These are phyloP conservation scores for Botrytis galanthina DNA, from an alignment of 2,329 filamentous ascomycete species.

Conservation along the genomic window DNA sequence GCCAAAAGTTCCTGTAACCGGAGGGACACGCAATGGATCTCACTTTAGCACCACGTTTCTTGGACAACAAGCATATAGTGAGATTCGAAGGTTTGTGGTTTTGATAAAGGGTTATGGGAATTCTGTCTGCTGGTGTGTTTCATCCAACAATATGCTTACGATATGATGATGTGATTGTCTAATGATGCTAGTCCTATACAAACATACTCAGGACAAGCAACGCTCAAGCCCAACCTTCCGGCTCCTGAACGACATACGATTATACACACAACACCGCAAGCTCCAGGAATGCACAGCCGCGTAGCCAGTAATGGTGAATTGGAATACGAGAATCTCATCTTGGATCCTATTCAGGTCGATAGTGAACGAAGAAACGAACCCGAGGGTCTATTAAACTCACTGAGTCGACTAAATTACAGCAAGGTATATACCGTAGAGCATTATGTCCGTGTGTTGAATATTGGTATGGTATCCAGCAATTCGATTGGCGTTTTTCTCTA, in stretches of 20 bases:
- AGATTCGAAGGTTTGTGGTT: conserved; percentile 33
- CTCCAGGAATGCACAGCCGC: neutral
- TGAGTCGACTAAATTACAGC: conserved; percentile 32
- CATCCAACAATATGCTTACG: neutral
- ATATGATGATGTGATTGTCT: neutral
- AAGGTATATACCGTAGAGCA: conserved; percentile 34
- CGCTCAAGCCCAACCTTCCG: conserved; percentile 28
- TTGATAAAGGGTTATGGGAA: conserved; percentile 27
- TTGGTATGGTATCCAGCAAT: conserved; percentile 21
- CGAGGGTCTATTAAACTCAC: neutral
- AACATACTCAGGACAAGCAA: conserved; percentile 30
- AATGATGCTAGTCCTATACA: conserved; percentile 26
- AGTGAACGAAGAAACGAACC: neutral
- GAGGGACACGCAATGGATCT: conserved; percentile 20
- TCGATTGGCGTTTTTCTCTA: neutral
- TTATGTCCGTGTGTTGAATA: conserved; percentile 27
- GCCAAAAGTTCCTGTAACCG: neutral
- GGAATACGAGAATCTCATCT: conserved; percentile 24
- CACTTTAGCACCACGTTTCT: conserved; percentile 23
- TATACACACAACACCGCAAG: neutral
- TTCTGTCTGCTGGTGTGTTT: conserved; percentile 28
- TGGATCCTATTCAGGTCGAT: conserved; percentile 28
- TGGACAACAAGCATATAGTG: conserved; percentile 25
- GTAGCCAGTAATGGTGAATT: accelerated
- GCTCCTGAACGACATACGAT: neutral